Conservation (phyloP, 73 alveolate species). For the Stentor roeselii region DNA sequence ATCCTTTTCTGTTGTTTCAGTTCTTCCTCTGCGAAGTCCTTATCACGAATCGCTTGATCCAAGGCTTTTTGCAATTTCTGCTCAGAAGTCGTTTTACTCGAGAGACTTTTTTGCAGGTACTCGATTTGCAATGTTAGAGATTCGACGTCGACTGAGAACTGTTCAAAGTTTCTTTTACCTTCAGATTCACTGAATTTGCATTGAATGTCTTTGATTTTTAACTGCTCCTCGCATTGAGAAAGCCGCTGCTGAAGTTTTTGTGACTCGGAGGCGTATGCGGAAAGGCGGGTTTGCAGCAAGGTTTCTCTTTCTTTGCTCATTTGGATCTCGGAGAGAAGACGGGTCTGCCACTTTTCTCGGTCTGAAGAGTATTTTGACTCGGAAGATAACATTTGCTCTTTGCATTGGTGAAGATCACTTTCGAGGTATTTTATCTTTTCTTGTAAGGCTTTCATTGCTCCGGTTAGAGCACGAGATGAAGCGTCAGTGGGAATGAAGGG, state of each 20-base stretch:
- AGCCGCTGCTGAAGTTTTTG: background rate
- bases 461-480: background rate
- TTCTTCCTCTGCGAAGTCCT: constrained; percentile 8
- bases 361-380: background rate
- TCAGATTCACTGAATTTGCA: background rate
- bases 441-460: constrained; percentile 21
- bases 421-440: background rate
- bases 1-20: background rate
- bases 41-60: background rate
- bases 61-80: background rate
- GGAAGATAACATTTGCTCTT: background rate
- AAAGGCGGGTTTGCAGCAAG: background rate
- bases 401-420: background rate
- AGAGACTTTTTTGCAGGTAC: background rate
- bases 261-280: background rate
- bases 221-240: background rate
- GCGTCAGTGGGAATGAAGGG: background rate
- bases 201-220: constrained; percentile 19
- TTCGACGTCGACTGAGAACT: background rate
- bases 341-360: constrained; percentile 18
- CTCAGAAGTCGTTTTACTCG: background rate
- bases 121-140: background rate
- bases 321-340: background rate
- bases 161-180: constrained; percentile 13
- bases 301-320: background rate